Conservation (phyloP, 2,329 filamentous ascomycete genomes). For the Pseudogymnoascus pannorum region DNA sequence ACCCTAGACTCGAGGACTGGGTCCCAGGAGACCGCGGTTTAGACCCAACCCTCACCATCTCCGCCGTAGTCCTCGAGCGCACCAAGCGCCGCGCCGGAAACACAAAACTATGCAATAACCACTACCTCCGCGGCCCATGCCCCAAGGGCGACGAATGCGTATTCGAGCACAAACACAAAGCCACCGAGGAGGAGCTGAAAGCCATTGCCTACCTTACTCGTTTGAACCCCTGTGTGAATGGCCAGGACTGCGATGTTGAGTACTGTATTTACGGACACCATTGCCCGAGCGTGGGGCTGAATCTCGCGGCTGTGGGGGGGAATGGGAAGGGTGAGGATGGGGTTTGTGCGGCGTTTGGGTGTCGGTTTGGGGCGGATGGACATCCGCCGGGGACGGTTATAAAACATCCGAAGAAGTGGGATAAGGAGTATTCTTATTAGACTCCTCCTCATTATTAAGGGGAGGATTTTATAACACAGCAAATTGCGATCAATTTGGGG, state of each 20-base stretch:
- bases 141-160: constrained; percentile 46
- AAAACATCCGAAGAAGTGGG: constrained; percentile 19
- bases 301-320: constrained; percentile 14
- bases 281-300: constrained; percentile 21
- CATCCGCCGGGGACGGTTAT: constrained; percentile 48
- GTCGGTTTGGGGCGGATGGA: constrained; percentile 45
- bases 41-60: constrained; percentile 44
- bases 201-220: constrained; percentile 50
- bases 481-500: neutral
- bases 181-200: constrained; percentile 45
- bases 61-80: constrained; percentile 40
- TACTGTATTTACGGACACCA: constrained; percentile 59
- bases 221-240: constrained; percentile 49
- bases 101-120: constrained; percentile 55
- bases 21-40: constrained; percentile 47
- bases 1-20: constrained; percentile 34
- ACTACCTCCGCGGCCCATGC: constrained; percentile 52
- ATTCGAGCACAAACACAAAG: constrained; percentile 50
- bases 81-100: constrained; percentile 49
- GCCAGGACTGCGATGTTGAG: constrained; percentile 50
- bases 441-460: neutral
- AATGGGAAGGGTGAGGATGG: constrained; percentile 49
- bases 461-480: neutral
- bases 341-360: constrained; percentile 46
- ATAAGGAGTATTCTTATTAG: constrained; percentile 9